Base-by-base conservation (phyloP, 2,329 filamentous ascomycete species). In the Colletotrichum agaves region DNA sequence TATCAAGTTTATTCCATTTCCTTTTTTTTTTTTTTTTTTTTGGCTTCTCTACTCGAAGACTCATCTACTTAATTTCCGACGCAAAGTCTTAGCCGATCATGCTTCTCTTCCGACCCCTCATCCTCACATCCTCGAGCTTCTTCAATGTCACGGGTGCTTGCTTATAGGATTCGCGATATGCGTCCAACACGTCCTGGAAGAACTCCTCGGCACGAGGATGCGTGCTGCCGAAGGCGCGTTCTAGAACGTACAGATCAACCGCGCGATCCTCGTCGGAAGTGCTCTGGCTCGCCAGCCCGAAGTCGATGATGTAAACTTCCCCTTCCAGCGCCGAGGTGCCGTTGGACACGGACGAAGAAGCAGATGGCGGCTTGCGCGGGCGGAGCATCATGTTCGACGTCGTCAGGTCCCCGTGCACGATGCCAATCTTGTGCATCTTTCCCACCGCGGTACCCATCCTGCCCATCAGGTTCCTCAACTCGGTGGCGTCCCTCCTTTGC, bases 321-420 rank as follows among this genome's bases (percentile, higher is more conserved):
- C 93, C 94, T 1, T 87, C 84, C 63, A 90, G 74, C 2, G 73
- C 67, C 13, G 62, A 64, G 35, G 56, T 69, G 15, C 68, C 60
- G 37, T 71, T 63, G 37, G 57, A 5, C 66, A 66, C 17, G 68
- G 47, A 6, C 47, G 67, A 47, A n/a, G 72, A 70, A 44, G 70
- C 27, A 61, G 73, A 61, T 33, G 44, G 2, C 13, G 58, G n/a
- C 68, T 67, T 58, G 19, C 74, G 75, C 13, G 84, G 83, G 68
- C 88, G 78, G 72, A 98, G 77, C 91, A 99, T 98, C 82, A 99
- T 86, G 80, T 99, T 99, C 81, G 94, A 98, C 71, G 94, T 99
- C 69, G 96, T 99, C 81, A 99, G 80, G 81, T 99, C 96, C 44
- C 96, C 96, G 81, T 99, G 96, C 67, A 97, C 90, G 63, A 98